Evolutionary conservation across 805 yeast species (phyloP).

Genomic region (Geotrichum ghanense): DNA sequence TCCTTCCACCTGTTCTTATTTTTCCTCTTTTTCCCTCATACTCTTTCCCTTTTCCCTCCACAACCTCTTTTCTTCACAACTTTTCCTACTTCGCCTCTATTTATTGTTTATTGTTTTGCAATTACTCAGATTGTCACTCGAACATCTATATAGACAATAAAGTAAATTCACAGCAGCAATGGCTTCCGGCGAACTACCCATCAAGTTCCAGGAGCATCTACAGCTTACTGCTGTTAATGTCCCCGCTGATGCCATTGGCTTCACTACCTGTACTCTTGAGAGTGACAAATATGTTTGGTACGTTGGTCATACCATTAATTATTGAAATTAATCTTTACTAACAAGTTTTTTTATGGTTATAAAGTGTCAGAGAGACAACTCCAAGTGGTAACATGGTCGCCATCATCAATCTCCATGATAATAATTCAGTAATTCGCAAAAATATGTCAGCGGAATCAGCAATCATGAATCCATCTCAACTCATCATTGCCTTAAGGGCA

Average conservation of each 20-base stretch:
- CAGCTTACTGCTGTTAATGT: constrained; percentile 82
- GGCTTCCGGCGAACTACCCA: constrained; percentile 58
- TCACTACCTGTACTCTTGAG: constrained; percentile 88
- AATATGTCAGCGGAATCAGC: constrained; percentile 97
- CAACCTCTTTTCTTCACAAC: neutral
- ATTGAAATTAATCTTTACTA: no score
- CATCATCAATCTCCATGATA: constrained; percentile 72
- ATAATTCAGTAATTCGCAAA: constrained; percentile 73
- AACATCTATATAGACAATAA: neutral
- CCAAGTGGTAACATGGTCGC: constrained; percentile 67
- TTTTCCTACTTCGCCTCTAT: neutral
- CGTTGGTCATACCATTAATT: constrained; percentile 7
- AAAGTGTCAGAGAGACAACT: constrained; percentile 30
- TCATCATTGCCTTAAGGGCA: constrained; percentile 87
- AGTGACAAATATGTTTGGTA: constrained; percentile 85
- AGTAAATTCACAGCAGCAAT: constrained; percentile 3
- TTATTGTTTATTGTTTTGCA: neutral
- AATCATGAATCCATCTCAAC: constrained; percentile 85
- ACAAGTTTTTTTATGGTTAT: neutral
- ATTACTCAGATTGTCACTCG: neutral
- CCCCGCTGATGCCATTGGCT: constrained; percentile 73
- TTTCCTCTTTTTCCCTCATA: neutral
- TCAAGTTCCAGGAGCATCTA: constrained; percentile 91
- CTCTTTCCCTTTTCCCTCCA: neutral
- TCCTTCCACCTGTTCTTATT: constrained; percentile 1